Evolutionary conservation across 257 asterid species (phyloP), one percentile per base, ranked within the genome.

Genomic region (Perilla frutescens): DNA sequence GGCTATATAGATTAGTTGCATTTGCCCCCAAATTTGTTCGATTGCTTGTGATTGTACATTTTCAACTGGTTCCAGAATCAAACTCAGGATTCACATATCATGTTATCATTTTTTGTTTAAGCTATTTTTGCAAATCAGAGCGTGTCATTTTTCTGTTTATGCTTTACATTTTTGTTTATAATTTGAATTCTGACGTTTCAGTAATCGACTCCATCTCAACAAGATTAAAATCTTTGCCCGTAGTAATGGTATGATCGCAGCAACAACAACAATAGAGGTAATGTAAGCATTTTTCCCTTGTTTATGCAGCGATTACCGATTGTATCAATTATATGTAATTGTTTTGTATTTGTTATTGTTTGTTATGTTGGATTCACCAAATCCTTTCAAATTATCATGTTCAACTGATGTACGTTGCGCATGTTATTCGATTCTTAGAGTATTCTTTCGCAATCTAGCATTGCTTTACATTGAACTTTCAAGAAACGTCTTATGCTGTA

Each of bases 401-500:
- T n/a, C 72, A 8, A 50, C 0, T n/a, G 49, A 66, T 50, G 41
- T 49, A 49, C 14, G 2, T 31, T 37, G 26, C 14, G 5, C 39
- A 14, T 51, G 32, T 6, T 37, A 31, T 14, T 26, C 10, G 14
- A 32, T 68, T 53, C 51, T 15, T 34, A 3, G 4, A 1, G 13
- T 7, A 20, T 50, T 9, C 34, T 8, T 51, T 6, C 51, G 8
- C 9, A 34, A 36, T n/a, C 7, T 48, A 31, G 41, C 49, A 12
- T 64, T 64, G 11, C 45, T 47, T 29, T 48, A 8, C 13, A 50
- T 13, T 8, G 8, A 49, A 63, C 54, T 34, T 63, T 29, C 8
- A 57, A 44, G 40, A 57, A 37, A 54, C 39, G 12, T 71, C 12
- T 64, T 20, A 15, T 15, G 64, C 57, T 66, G 64, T 9, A 13